Conservation (phyloP, 1,139 yeast species). For the Kazachstania sp. region DNA sequence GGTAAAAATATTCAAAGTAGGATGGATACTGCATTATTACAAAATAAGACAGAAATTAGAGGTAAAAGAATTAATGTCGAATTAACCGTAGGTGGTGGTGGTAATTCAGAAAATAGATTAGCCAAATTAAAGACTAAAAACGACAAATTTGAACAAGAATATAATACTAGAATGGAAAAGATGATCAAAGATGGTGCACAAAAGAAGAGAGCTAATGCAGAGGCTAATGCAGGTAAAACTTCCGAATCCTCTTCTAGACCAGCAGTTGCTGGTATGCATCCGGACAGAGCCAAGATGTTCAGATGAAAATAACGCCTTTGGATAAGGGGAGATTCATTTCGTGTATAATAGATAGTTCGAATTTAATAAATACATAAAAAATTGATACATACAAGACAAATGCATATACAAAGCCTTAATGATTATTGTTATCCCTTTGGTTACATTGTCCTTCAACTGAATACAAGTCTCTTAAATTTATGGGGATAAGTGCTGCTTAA, state of each 20-base stretch:
- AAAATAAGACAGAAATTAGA: conserved; percentile 67
- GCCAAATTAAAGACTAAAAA: conserved; percentile 73
- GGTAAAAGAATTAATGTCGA: conserved; percentile 81
- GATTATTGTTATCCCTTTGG: no score
- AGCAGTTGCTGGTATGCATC: conserved; percentile 18
- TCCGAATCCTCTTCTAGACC: neutral
- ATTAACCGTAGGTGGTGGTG: conserved; percentile 97
- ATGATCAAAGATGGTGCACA: conserved; percentile 21
- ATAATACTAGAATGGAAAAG: conserved; percentile 41
- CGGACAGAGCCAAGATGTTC: conserved; percentile 27
- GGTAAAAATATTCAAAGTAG: conserved; percentile 60
- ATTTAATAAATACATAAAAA: no score
- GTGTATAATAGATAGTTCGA: no score
- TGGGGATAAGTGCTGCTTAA: no score
- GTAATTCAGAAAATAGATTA: conserved; percentile 64
- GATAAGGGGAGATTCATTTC: no score
- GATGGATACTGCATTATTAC: conserved; percentile 71
- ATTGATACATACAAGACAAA: no score
- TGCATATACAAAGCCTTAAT: no score
- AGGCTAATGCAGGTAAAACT: neutral
- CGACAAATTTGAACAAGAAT: conserved; percentile 58
- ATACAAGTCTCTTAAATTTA: no score
- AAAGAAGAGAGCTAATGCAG: conserved; percentile 10
- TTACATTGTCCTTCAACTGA: no score
- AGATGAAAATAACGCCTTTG: neutral